phyloP scores from a whole-genome alignment of 2,329 filamentous ascomycete genomes.

The Myriangium duriaei region DNA sequence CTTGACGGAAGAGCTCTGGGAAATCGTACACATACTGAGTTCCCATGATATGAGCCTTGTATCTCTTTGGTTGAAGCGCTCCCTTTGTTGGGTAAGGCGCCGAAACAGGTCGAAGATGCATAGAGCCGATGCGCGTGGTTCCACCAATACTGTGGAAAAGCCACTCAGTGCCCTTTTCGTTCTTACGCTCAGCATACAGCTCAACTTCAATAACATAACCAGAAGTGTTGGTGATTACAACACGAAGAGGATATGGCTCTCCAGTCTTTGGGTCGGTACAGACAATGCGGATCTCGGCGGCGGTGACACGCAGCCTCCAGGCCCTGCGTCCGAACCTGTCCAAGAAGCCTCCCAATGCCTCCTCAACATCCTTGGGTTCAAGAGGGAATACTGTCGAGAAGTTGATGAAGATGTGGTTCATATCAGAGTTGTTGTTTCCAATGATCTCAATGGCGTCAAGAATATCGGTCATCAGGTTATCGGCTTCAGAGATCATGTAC shows the following conservation, averaged over 20 bases:
- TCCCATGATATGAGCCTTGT: conserved; percentile 98
- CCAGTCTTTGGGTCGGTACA: conserved; percentile 84
- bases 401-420: conserved; percentile 99
- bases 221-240: conserved; percentile 95
- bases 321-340: conserved; percentile 90
- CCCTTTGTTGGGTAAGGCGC: conserved; percentile 97
- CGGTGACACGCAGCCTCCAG: conserved; percentile 92
- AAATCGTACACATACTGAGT: conserved; percentile 99
- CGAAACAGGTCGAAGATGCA: conserved; percentile 83
- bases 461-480: conserved; percentile 94
- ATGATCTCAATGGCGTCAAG: conserved; percentile 96
- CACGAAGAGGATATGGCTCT: conserved; percentile 78
- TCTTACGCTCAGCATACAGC: conserved; percentile 94
- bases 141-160: conserved; percentile 96
- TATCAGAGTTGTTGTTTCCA: conserved; percentile 96
- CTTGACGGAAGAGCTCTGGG: conserved; percentile 96
- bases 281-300: conserved; percentile 95
- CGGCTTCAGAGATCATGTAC: conserved; percentile 94
- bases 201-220: conserved; percentile 97
- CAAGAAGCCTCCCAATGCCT: conserved; percentile 86
- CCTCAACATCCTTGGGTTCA: conserved; percentile 76
- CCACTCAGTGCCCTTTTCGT: conserved; percentile 88
- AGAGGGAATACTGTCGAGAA: conserved; percentile 95
- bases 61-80: conserved; percentile 94
- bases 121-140: conserved; percentile 85